Percentiles rank a stretch among this genome's conserved stretches.
Conservation (phyloP, 345 rosid species). For the Microcos paniculata region DNA sequence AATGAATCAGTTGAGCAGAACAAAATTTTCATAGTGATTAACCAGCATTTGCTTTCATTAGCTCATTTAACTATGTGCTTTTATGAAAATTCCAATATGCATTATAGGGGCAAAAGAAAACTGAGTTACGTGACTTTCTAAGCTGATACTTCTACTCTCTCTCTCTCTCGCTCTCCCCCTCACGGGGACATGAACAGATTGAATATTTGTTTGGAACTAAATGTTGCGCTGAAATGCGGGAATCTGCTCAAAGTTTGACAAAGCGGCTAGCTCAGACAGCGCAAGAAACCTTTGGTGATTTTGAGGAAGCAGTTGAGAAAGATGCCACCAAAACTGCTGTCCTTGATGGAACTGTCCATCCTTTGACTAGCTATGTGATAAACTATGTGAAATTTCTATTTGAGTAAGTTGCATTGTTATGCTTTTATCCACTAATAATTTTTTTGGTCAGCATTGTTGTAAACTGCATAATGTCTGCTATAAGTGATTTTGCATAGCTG, state of each 20-base stretch:
- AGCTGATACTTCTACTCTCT: background rate
- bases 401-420: background rate
- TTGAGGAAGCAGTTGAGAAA: slow-evolving; percentile 94
- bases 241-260: slow-evolving; percentile 64
- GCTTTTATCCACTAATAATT: background rate
- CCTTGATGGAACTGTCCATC: slow-evolving; percentile 97
- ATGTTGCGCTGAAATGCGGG: slow-evolving; percentile 79
- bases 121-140: background rate
- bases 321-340: slow-evolving; percentile 98
- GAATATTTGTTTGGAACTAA: slow-evolving; percentile 59
- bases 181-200: slow-evolving; percentile 42
- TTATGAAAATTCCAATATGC: background rate
- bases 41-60: background rate
- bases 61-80: background rate
- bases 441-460: background rate
- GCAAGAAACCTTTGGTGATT: slow-evolving; percentile 91
- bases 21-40: background rate
- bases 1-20: background rate
- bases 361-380: slow-evolving; percentile 95
- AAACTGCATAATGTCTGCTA: background rate
- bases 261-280: slow-evolving; percentile 89
- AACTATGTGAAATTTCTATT: slow-evolving; percentile 75
- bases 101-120: background rate
- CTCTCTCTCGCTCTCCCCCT: background rate
- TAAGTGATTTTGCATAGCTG: background rate